Evolutionary conservation across 2,329 filamentous ascomycete genomes (phyloP).

Genomic region (Diaporthe australafricana): DNA sequence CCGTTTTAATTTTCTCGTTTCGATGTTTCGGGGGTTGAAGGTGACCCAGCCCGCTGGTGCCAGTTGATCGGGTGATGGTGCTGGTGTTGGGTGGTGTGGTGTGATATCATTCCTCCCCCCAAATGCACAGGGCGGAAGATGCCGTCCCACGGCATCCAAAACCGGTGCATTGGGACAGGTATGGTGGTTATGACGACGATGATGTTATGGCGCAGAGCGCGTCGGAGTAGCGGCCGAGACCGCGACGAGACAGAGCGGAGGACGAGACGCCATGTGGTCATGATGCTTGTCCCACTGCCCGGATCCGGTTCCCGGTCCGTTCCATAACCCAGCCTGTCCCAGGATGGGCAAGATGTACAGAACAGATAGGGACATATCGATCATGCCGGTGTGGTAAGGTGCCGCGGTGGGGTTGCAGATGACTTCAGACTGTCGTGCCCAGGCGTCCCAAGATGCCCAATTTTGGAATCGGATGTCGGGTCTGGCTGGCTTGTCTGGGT

Average conservation of each 20-base stretch:
- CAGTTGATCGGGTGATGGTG: neutral
- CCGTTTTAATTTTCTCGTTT: neutral
- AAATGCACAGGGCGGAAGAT: neutral
- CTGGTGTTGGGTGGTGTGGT: neutral
- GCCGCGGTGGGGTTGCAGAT: conserved; percentile 30
- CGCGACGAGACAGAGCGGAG: conserved; percentile 12
- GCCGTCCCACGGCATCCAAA: neutral
- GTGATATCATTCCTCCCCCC: neutral
- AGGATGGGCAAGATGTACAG: neutral
- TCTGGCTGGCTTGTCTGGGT: conserved; percentile 21
- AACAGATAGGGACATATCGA: neutral
- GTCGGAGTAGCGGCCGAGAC: conserved; percentile 7
- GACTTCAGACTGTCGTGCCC: conserved; percentile 31
- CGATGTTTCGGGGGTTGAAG: neutral
- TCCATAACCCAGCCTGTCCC: neutral
- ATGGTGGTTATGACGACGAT: neutral
- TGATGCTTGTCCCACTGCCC: neutral
- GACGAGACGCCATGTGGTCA: conserved; percentile 3
- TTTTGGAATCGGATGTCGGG: conserved; percentile 26
- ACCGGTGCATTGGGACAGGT: neutral
- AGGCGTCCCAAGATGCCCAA: neutral
- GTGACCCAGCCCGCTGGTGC: conserved; percentile 31
- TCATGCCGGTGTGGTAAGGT: conserved; percentile 1
- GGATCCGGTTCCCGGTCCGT: neutral
- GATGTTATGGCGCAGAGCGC: neutral